Evolutionary conservation across 169 alveolate species (phyloP), one percentile per base, ranked within the genome.

Genomic region (Eimeria acervulina): DNA sequence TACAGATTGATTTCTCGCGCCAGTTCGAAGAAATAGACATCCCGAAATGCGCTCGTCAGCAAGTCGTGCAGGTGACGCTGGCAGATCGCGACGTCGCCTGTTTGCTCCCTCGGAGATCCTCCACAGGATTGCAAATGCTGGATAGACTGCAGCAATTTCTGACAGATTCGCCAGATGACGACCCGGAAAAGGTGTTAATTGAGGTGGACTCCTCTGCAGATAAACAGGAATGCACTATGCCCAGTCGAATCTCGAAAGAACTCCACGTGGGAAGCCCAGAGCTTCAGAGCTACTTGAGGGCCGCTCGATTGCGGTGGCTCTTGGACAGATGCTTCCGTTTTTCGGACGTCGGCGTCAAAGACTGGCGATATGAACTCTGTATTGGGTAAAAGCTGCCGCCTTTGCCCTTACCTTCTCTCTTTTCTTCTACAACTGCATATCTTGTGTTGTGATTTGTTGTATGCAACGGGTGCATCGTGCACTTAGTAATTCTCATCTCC

Each of bases 331-430:
- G 96, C 72, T 93, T 93, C 85, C 91, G 76, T 1, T 93, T 93
- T 40, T 76, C 85, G 12, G 96, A 80, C n/a, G 85, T 52, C 23
- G 93, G 76, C 13, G 85, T 40, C 6, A 26, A 52, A 7, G 96
- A 93, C 68, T 93, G 96, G 96, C 88, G 92, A n/a, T 93, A 93
- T 59, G 96, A 93, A 33, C 74, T 93, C 17, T 93, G 96, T 42
- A 59, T 93, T 47, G 93, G 93, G 96, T 93, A 76, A 21, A 87
- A 12, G 55, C 5, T 47, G 23, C 70, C 59, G 4, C 70, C 17
- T 80, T 26, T n/a, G 13, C 26, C 2, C 7, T 61, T 61, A 3
- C 15, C 85, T 33, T 36, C 31, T 17, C 52, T 4, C 21, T 17
- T 28, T 36, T 17, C 28, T 23, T 36, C 85, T 17, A 21, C 52